Conservation (phyloP, 306 rosid genomes). For the Lathyrus aphaca region DNA sequence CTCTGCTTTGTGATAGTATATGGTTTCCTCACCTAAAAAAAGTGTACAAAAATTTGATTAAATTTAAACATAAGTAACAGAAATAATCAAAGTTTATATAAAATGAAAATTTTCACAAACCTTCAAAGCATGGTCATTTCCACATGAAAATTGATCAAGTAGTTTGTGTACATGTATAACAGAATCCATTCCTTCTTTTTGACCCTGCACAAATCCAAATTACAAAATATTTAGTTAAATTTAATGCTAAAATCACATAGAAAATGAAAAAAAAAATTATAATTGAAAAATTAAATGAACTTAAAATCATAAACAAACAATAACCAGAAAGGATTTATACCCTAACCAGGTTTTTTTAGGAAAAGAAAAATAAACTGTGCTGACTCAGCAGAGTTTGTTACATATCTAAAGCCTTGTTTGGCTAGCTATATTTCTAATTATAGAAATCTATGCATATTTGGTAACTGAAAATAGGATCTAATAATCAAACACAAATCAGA, state of each 20-base stretch:
- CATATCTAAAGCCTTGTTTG: neutral
- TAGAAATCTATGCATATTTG: conserved; percentile 19
- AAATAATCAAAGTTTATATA: conserved; percentile 25
- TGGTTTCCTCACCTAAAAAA: conserved; percentile 70
- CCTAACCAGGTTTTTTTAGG: neutral
- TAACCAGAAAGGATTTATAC: conserved; percentile 12
- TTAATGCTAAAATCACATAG: conserved; percentile 3
- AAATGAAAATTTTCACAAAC: conserved; percentile 37
- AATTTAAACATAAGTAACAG: conserved; percentile 10
- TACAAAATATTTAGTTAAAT: conserved; percentile 25
- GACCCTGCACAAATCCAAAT: conserved; percentile 52
- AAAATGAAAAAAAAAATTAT: neutral
- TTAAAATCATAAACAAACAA: conserved; percentile 32
- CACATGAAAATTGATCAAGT: conserved; percentile 59
- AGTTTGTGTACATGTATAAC: conserved; percentile 44
- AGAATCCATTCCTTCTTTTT: conserved; percentile 43
- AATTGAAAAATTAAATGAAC: conserved; percentile 9
- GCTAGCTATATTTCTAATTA: neutral
- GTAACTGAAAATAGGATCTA: conserved; percentile 16
- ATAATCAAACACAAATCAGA: conserved; percentile 24
- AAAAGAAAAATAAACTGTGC: neutral
- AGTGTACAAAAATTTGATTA: conserved; percentile 17
- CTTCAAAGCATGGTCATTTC: conserved; percentile 64
- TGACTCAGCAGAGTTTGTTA: neutral
- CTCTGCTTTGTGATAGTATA: conserved; percentile 86